Percentiles rank a stretch among this genome's conserved stretches.
Conservation (phyloP, 768 basidiomycete species). For the Boletellus sp. region DNA sequence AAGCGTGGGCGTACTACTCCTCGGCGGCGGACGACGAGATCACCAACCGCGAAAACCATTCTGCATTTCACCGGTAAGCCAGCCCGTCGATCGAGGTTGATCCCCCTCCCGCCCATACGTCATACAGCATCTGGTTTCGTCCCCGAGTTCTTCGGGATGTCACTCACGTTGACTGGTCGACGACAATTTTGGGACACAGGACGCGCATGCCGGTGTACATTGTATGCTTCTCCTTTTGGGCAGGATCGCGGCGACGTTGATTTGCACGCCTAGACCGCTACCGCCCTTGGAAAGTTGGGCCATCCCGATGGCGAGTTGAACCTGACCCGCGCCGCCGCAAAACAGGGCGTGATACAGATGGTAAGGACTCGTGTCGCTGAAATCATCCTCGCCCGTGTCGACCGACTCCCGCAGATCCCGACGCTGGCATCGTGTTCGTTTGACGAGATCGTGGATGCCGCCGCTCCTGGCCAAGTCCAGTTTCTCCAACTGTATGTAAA, state of each 20-base stretch:
- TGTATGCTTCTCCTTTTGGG: slow-evolving; percentile 35
- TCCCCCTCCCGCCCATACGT: background rate
- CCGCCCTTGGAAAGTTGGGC: slow-evolving; percentile 89
- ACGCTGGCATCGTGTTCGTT: slow-evolving; percentile 95
- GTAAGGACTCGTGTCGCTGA: slow-evolving; percentile 28
- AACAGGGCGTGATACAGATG: slow-evolving; percentile 75
- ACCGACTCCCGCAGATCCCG: slow-evolving; percentile 61
- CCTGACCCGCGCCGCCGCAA: slow-evolving; percentile 83
- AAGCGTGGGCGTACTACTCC: slow-evolving; percentile 96
- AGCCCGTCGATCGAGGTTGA: background rate
- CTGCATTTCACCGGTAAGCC: slow-evolving; percentile 79
- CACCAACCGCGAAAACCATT: slow-evolving; percentile 83
- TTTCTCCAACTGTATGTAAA: slow-evolving; percentile 93
- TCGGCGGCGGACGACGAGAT: slow-evolving; percentile 97
- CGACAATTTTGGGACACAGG: slow-evolving; percentile 72
- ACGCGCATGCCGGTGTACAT: slow-evolving; percentile 80
- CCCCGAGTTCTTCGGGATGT: slow-evolving; percentile 85
- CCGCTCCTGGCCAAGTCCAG: slow-evolving; percentile 72
- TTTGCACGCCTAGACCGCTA: slow-evolving; percentile 52
- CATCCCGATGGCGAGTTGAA: slow-evolving; percentile 95
- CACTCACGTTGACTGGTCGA: slow-evolving; percentile 80
- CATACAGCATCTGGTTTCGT: slow-evolving; percentile 80
- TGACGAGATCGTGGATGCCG: slow-evolving; percentile 90
- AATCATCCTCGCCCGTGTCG: background rate
- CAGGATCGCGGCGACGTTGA: slow-evolving; percentile 1